Evolutionary conservation across 2,329 filamentous ascomycete species (phyloP), one percentile per base, ranked within the genome.

Genomic region (Trichoderma afroharzianum): DNA sequence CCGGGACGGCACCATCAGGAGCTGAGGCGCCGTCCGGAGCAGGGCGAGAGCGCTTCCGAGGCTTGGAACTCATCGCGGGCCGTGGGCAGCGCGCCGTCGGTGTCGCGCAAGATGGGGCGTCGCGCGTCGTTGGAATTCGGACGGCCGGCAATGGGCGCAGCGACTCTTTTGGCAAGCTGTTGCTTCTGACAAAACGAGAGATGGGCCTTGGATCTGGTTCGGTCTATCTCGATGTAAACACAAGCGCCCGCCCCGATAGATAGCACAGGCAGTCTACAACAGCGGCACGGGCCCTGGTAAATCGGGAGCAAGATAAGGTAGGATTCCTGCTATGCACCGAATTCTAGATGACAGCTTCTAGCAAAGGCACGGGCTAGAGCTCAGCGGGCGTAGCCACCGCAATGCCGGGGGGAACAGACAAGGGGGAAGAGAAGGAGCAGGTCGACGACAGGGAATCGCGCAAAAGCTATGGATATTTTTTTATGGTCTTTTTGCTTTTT

Each of bases 1-100:
- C 83, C 71, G 80, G 75, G 39, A 68, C 36, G 21, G 55, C 39
- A 18, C 55, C 57, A 28, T 68, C 57, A 5, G 55, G 57, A n/a
- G 28, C 30, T 9, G 32, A 39, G 43, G 57, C 57, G 66, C 57
- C 55, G 30, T 68, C 66, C 30, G 66, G 26, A 67, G 85, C 82
- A 68, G 82, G 78, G 76, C 85, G 85, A 72, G 85, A 84, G 75
- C 87, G 85, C 81, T 89, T 89, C 75, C 84, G 82, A 74, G 84
- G 75, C 74, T 77, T 81, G 70, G 75, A 73, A 66, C 74, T 77
- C 77, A 77, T 78, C 33, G 58, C 53, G 70, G 74, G 33, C 21
- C n/a, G 36, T 64, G 61, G 26, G 68, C 59, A 63, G 68, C 68
- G 68, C 68, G 68, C 58, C 47, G 39, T 50, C 9, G 55, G 57